Conservation (phyloP, 306 rosid species). For the Parietaria judaica region DNA sequence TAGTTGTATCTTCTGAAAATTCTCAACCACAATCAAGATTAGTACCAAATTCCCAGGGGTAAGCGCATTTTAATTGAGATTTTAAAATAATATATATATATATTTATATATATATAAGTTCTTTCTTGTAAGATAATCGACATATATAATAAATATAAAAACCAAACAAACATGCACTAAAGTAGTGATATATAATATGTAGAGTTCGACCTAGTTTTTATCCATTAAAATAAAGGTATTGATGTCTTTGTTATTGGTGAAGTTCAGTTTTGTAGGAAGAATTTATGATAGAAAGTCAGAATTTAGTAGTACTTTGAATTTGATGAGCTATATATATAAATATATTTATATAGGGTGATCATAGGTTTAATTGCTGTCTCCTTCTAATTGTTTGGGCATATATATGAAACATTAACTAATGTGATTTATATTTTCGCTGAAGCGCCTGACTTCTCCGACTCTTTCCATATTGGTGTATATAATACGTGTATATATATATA, state of each 20-base stretch:
- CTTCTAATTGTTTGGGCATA: too few relatives aligned
- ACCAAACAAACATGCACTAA: slow-evolving; percentile 23
- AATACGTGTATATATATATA: neutral
- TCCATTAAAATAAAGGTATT: slow-evolving; percentile 10
- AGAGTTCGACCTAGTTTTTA: neutral
- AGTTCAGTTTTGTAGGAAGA: neutral
- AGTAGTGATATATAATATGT: slow-evolving; percentile 14
- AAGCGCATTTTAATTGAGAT: slow-evolving; percentile 2
- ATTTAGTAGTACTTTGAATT: slow-evolving; percentile 25
- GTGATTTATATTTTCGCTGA: too few relatives aligned
- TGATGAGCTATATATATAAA: slow-evolving; percentile 16
- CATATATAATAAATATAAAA: neutral
- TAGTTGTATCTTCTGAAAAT: slow-evolving; percentile 21
- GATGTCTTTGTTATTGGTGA: slow-evolving; percentile 26
- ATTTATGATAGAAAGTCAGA: slow-evolving; percentile 22
- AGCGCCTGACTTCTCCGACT: slow-evolving; percentile 7
- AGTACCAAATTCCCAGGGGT: slow-evolving; percentile 28
- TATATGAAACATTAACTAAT: too few relatives aligned
- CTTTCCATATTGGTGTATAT: slow-evolving; percentile 26
- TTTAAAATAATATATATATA: too few relatives aligned
- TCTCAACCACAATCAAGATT: slow-evolving; percentile 17
- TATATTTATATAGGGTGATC: neutral
- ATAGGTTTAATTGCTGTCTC: neutral
- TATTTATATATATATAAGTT: too few relatives aligned
- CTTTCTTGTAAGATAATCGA: too few relatives aligned